A percentile compares a stretch with the other conserved stretches of the same genome.
These are phyloP conservation scores for Flagelloscypha sp. DNA, from an alignment of 768 basidiomycete species.

Conservation along the genomic window DNA sequence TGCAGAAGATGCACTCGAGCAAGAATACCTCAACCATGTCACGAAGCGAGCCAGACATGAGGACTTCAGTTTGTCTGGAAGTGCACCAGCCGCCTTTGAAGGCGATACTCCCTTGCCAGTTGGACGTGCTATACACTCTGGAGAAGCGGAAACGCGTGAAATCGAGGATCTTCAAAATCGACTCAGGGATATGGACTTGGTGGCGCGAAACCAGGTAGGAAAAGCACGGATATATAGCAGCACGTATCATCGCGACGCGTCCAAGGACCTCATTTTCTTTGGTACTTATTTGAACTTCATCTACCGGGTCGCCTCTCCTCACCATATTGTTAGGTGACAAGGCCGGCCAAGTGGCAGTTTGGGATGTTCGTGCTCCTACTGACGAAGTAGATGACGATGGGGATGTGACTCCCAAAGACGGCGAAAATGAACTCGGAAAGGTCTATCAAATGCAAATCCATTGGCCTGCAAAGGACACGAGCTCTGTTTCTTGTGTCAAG, in stretches of 20 bases:
- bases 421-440: slow-evolving; percentile 55
- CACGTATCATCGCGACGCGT: slow-evolving; percentile 71
- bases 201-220: slow-evolving; percentile 76
- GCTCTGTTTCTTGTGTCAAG: slow-evolving; percentile 67
- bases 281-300: slow-evolving; percentile 28
- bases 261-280: slow-evolving; percentile 81
- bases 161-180: slow-evolving; percentile 46
- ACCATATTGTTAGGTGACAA: slow-evolving; percentile 54
- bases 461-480: slow-evolving; percentile 58
- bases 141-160: slow-evolving; percentile 65
- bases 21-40: too few relatives aligned
- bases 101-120: too few relatives aligned
- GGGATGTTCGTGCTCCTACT: slow-evolving; percentile 69
- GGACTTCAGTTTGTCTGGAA: too few relatives aligned
- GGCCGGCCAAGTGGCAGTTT: slow-evolving; percentile 74
- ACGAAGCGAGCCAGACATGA: too few relatives aligned
- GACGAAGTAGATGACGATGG: slow-evolving; percentile 62
- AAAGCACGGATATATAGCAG: slow-evolving; percentile 68
- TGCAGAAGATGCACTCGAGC: too few relatives aligned
- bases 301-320: slow-evolving; percentile 3
- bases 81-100: too few relatives aligned
- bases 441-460: slow-evolving; percentile 76
- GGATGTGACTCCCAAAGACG: slow-evolving; percentile 26
- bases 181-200: slow-evolving; percentile 50
- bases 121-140: too few relatives aligned